Conservation (phyloP, 352 stramenopile genomes). For the Pythium sp. region DNA sequence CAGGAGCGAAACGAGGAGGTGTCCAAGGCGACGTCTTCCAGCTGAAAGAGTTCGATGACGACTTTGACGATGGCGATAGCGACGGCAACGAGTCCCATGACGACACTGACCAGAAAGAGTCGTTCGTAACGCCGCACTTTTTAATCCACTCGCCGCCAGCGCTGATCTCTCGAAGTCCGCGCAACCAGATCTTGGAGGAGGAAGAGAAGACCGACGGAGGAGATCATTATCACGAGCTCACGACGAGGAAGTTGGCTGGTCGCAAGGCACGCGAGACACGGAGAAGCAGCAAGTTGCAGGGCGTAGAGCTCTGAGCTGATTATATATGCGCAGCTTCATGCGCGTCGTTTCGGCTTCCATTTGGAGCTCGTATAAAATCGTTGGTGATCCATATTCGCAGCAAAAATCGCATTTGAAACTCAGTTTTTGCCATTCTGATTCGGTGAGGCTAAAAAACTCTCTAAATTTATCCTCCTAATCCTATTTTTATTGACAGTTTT, state of each 20-base stretch:
- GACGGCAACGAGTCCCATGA: background rate
- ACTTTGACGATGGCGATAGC: no score
- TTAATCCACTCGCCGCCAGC: constrained; percentile 6
- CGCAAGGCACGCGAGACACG: background rate
- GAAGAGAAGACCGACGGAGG: background rate
- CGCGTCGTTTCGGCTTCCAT: no score
- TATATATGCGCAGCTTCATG: background rate
- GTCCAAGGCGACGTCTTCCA: background rate
- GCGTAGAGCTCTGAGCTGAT: constrained; percentile 2
- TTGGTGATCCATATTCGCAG: no score
- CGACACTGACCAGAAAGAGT: constrained; percentile 1
- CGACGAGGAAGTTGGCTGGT: background rate
- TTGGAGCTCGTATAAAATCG: background rate
- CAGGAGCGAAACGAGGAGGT: background rate
- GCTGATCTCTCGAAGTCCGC: background rate
- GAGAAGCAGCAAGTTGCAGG: background rate
- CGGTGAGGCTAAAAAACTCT: background rate
- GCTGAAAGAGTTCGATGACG: background rate
- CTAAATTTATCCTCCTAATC: background rate
- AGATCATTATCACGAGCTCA: background rate
- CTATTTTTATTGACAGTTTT: background rate
- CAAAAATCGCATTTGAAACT: background rate
- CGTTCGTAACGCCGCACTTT: constrained; percentile 14
- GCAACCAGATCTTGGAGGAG: background rate
- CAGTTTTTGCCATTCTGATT: background rate